Evolutionary conservation across 495 filamentous ascomycete genomes (phyloP), one percentile per base, ranked within the genome.

Genomic region (Margaritispora aquatica): DNA sequence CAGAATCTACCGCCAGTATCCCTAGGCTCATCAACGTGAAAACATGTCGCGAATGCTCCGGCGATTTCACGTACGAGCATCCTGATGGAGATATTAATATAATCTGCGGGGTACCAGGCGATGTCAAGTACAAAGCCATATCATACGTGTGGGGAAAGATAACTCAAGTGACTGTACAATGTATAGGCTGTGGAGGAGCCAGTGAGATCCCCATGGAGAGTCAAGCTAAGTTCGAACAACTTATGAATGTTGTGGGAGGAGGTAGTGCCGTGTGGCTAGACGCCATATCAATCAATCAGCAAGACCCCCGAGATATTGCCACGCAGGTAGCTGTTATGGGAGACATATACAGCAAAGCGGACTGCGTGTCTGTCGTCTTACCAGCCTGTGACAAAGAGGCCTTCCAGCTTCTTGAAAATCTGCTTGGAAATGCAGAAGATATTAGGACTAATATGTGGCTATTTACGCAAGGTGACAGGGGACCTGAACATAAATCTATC

Each of bases 131-230:
- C 57, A 59, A 54, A 21, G 50, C 57, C 17, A 24, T 59, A 10
- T 59, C 57, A 17, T 59, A 53, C 26, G 19, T 59, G 5, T 59
- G 57, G 57, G 57, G 22, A n/a, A 21, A 59, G 13, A 27, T 21
- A 9, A n/a, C 17, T 1, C 27, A n/a, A 15, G 21, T 59, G 20
- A 19, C 26, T n/a, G 3, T 59, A 20, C 13, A 26, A 24, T 59
- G 49, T 26, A 15, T 24, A 4, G 24, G 26, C 31, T 59, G 48
- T 46, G 31, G 21, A 2, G 24, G 22, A n/a, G 20, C 15, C 15
- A 48, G 19, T 22, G 11, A 17, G 10, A 29, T 54, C 23, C 57
- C 48, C 10, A 53, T 59, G 49, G 1, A 21, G n/a, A 46, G 29
- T n/a, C 19, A 15, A n/a, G 10, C 9, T 11, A 59, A 54, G 24